These are phyloP conservation scores for Ramaria rubella DNA, from an alignment of 768 basidiomycete genomes.

Conservation along the genomic window DNA sequence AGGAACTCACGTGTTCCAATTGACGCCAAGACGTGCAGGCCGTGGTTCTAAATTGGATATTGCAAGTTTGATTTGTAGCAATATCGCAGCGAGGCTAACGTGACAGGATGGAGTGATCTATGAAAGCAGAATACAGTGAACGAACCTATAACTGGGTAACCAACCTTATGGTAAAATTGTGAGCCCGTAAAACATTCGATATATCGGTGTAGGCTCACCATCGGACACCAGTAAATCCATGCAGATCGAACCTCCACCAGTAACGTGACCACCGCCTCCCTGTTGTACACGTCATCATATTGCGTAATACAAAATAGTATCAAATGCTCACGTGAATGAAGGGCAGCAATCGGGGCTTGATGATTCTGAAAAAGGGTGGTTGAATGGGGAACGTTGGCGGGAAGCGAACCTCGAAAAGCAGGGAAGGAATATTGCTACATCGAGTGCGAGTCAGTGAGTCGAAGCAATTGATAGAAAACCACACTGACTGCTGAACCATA, in stretches of 20 bases:
- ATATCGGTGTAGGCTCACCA: slow-evolving; percentile 31
- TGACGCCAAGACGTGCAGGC: slow-evolving; percentile 48
- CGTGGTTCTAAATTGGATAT: slow-evolving; percentile 60
- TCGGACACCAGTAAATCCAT: slow-evolving; percentile 66
- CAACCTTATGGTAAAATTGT: slow-evolving; percentile 37
- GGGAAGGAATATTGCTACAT: slow-evolving; percentile 48
- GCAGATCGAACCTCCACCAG: slow-evolving; percentile 65
- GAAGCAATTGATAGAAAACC: background rate
- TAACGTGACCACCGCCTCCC: slow-evolving; percentile 67
- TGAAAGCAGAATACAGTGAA: slow-evolving; percentile 6
- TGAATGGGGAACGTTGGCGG: slow-evolving; percentile 58
- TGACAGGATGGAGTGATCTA: slow-evolving; percentile 4
- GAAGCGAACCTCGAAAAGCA: slow-evolving; percentile 70
- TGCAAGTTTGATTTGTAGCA: slow-evolving; percentile 63
- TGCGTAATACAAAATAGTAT: background rate
- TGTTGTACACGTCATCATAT: background rate
- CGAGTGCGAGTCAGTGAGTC: background rate
- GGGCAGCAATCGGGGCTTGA: slow-evolving; percentile 65
- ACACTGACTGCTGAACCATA: slow-evolving; percentile 40
- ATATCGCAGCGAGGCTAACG: slow-evolving; percentile 33
- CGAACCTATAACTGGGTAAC: slow-evolving; percentile 60
- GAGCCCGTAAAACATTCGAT: background rate
- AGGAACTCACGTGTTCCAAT: slow-evolving; percentile 42
- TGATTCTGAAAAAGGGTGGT: slow-evolving; percentile 72
- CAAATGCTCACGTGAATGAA: slow-evolving; percentile 41